Percentiles rank a stretch among this genome's conserved stretches.
These are phyloP conservation scores for Agaricus sinodeliciosus DNA, from an alignment of 768 basidiomycete genomes.

Conservation along the genomic window DNA sequence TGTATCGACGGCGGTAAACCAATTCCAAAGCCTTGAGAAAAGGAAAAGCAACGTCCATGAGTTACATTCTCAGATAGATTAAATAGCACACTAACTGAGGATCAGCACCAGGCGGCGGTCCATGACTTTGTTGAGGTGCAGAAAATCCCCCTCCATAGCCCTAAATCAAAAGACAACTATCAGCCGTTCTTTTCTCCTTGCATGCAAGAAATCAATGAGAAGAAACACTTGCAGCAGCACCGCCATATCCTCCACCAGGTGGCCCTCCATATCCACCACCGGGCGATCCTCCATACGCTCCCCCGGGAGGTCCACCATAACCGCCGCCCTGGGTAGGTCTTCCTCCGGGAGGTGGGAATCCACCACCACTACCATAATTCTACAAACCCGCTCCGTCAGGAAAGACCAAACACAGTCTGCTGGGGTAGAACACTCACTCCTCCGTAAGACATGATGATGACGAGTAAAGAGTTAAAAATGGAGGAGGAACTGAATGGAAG, in stretches of 20 bases:
- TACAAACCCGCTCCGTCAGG: background rate
- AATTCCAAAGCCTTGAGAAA: constrained; percentile 54
- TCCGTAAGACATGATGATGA: constrained; percentile 29
- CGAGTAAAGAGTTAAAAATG: background rate
- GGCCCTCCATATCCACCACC: constrained; percentile 17
- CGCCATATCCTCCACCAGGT: constrained; percentile 25
- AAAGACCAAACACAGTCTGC: no score
- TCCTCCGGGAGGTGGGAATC: constrained; percentile 17
- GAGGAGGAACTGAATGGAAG: background rate
- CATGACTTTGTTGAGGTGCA: constrained; percentile 26
- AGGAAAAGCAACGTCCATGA: background rate
- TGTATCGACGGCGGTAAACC: constrained; percentile 65
- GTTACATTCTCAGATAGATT: background rate
- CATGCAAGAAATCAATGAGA: background rate
- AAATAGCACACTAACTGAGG: constrained; percentile 50
- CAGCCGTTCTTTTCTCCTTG: background rate
- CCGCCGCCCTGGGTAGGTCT: background rate
- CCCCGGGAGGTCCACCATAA: constrained; percentile 16
- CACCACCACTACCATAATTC: constrained; percentile 18
- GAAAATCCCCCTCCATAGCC: constrained; percentile 35
- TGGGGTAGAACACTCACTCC: constrained; percentile 15
- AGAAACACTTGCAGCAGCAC: constrained; percentile 14
- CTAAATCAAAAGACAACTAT: constrained; percentile 14
- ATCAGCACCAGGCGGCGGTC: constrained; percentile 62
- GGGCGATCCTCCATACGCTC: constrained; percentile 24